phyloP scores from a whole-genome alignment of 805 yeast genomes.

The Candida hungchunana region DNA sequence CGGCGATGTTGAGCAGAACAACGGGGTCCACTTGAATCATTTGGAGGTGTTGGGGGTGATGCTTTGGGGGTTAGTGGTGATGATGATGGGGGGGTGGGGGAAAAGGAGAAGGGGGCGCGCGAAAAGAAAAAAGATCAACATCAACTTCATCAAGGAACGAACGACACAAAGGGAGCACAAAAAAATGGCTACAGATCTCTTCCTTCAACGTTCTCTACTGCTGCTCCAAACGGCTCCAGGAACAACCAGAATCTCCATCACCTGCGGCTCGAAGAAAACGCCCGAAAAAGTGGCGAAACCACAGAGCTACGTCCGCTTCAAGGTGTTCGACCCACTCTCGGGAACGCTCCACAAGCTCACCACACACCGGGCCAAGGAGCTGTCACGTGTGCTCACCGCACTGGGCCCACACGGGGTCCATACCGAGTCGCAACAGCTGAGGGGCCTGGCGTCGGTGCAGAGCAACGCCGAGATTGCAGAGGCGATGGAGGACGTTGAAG shows the following conservation, averaged over 20 bases:
- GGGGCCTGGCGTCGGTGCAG: background rate
- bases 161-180: no score
- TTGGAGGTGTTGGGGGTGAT: background rate
- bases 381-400: conserved; percentile 65
- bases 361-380: conserved; percentile 61
- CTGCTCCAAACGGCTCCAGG: conserved; percentile 20
- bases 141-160: conserved; percentile 20
- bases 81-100: background rate
- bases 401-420: conserved; percentile 62
- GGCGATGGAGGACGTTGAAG: background rate
- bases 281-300: conserved; percentile 6
- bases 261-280: conserved; percentile 23
- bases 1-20: conserved; percentile 16
- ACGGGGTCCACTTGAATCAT: conserved; percentile 10
- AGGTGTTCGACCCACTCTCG: conserved; percentile 59
- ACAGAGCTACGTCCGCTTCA: conserved; percentile 36
- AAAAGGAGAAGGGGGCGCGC: no score
- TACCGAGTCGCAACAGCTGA: conserved; percentile 2
- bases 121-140: background rate
- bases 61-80: background rate
- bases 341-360: conserved; percentile 59
- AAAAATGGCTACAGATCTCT: conserved; percentile 21
- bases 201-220: conserved; percentile 21
- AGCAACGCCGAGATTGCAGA: background rate
- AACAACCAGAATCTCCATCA: conserved; percentile 24